A percentile compares a stretch with the other conserved stretches of the same genome.
Evolutionary conservation across 371 early-diverging fungal genomes (phyloP).

Genomic region (Globomyces sp.): DNA sequence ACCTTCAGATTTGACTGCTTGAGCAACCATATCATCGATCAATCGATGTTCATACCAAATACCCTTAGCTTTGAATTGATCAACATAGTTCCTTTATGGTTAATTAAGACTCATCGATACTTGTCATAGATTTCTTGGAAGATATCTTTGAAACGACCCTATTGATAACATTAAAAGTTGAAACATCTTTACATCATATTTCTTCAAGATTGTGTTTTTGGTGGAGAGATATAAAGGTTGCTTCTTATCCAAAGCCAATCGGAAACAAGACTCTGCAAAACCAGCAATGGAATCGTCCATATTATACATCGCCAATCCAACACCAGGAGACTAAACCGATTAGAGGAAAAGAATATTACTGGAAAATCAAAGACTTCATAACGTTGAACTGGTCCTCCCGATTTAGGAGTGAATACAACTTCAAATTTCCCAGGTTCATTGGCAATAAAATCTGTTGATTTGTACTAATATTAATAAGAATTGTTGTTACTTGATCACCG

Average conservation of each 20-base stretch:
- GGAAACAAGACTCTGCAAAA: constrained; percentile 93
- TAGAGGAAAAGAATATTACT: constrained; percentile 68
- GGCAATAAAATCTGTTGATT: constrained; percentile 90
- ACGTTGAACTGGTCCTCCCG: constrained; percentile 60
- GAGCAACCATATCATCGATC: constrained; percentile 98
- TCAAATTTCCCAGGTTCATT: constrained; percentile 88
- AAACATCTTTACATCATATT: constrained; percentile 78
- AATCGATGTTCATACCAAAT: constrained; percentile 97
- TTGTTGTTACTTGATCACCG: constrained; percentile 81
- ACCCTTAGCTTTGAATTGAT: constrained; percentile 50
- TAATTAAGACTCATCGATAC: no score
- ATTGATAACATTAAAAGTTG: no score
- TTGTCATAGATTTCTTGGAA: constrained; percentile 84
- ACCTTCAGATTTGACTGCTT: constrained; percentile 91
- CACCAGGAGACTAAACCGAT: constrained; percentile 63
- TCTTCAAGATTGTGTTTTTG: constrained; percentile 97
- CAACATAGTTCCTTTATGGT: constrained; percentile 21
- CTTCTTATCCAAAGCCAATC: constrained; percentile 79
- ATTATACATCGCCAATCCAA: constrained; percentile 96
- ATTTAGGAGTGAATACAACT: constrained; percentile 82
- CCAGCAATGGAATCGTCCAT: constrained; percentile 83
- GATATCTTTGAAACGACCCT: constrained; percentile 87
- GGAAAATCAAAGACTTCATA: constrained; percentile 78
- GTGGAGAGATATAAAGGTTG: constrained; percentile 93
- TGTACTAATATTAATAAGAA: constrained; percentile 61